Percentiles rank a stretch among this genome's conserved stretches.
Conservation (phyloP, 2,329 filamentous ascomycete genomes). For the Penicillium sp. region DNA sequence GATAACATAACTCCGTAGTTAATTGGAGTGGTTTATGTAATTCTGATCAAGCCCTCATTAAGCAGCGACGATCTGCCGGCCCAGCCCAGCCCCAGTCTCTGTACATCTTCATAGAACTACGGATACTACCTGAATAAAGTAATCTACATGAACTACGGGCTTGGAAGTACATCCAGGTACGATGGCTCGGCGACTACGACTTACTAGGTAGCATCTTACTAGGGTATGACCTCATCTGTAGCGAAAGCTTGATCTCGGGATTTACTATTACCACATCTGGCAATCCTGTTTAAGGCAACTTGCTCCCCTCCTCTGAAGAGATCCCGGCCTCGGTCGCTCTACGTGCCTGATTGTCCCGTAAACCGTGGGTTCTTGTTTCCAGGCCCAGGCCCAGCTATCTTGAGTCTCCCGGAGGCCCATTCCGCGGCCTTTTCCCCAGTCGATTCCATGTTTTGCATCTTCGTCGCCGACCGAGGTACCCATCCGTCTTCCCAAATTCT, state of each 20-base stretch:
- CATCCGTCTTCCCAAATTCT: not conserved
- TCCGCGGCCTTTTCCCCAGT: not conserved
- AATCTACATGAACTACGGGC: not conserved
- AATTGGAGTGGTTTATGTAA: not conserved
- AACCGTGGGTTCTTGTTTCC: not conserved
- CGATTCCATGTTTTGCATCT: not conserved
- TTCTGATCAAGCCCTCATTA: not conserved
- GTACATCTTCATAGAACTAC: not conserved
- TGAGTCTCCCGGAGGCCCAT: not conserved
- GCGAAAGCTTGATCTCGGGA: not conserved
- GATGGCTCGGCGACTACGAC: not conserved
- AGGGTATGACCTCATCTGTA: conserved; percentile 1
- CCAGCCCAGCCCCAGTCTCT: not conserved
- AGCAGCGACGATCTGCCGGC: conserved; percentile 5
- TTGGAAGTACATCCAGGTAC: not conserved
- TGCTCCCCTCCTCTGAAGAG: not conserved
- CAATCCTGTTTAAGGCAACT: conserved; percentile 2
- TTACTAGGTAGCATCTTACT: not conserved
- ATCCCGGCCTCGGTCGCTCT: not conserved
- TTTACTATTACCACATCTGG: not conserved
- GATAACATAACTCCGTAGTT: not conserved
- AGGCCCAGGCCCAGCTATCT: not conserved
- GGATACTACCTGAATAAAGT: not conserved
- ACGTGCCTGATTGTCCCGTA: not conserved
- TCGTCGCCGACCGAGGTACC: not conserved